These are phyloP conservation scores for Verticillium albo-atrum DNA, from an alignment of 2,329 filamentous ascomycete species.

Conservation along the genomic window DNA sequence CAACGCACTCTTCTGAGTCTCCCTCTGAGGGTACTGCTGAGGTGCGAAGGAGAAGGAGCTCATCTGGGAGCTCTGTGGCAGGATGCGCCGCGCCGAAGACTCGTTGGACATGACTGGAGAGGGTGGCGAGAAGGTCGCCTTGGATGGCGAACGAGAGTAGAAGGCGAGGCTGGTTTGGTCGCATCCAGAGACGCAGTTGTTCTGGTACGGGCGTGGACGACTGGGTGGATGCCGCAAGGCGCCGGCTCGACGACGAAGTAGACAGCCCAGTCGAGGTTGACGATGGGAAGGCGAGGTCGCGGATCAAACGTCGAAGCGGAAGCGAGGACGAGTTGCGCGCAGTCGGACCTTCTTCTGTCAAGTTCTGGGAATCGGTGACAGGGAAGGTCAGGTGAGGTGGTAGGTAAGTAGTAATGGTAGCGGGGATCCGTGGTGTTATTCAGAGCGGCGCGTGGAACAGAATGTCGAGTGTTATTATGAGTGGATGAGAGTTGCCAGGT, in stretches of 20 bases:
- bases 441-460: constrained; percentile 1
- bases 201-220: not conserved
- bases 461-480: not conserved
- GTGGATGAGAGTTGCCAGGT: not conserved
- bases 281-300: not conserved
- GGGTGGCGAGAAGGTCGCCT: not conserved
- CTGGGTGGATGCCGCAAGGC: not conserved
- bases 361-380: not conserved
- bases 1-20: constrained; percentile 77
- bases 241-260: constrained; percentile 1
- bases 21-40: constrained; percentile 49
- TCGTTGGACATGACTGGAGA: constrained; percentile 55
- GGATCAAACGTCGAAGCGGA: not conserved
- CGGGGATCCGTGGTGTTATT: not conserved
- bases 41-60: constrained; percentile 74
- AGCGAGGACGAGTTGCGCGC: not conserved
- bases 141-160: not conserved
- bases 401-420: not conserved
- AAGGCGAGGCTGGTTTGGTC: not conserved
- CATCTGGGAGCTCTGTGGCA: constrained; percentile 66
- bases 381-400: not conserved
- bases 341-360: not conserved
- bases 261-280: not conserved
- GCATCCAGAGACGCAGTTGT: constrained; percentile 7
- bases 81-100: constrained; percentile 53